Base-by-base conservation (phyloP, 2,329 filamentous ascomycete species). In the Diplodia intermedia region DNA sequence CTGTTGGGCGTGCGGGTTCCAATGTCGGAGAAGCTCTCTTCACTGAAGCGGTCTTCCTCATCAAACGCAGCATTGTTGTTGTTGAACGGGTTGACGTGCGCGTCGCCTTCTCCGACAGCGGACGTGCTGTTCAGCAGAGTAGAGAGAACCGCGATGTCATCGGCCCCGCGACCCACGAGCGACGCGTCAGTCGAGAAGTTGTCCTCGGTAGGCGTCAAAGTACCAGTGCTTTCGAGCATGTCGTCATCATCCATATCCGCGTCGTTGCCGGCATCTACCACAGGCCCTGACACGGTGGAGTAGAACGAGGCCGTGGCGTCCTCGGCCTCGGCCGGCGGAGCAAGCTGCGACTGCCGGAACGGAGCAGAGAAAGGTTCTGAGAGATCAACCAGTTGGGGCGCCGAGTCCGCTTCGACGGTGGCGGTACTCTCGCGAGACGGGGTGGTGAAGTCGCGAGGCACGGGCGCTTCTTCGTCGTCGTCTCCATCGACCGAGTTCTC, bases 191-290 rank as follows among this genome's bases (percentile, higher is more conserved):
- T 70, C 7, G 75, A 78, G 20, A 75, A 75, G 36, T 73, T 74
- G 29, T 79, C 78, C 20, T 78, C 79, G 65, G 76, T 78, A 0
- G 78, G 78, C 3, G 79, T 80, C 9, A 79, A 69, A 2, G 77
- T 79, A 36, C 78, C 78, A 20, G 78, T 75, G 38, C 67, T 56
- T 52, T 68, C 66, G 49, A 72, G 69, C 26, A 77, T 75, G n/a
- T 68, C 57, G 43, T 75, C 73, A 38, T 76, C 71, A 49, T 73
- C 71, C 57, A 71, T 60, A 23, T 69, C 65, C 43, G 65, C 60
- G 69, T 71, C 66, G 40, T 68, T 57, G 65, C 73, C 67, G 15
- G 66, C 52, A 26, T 69, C 70, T 23, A 61, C 66, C 9, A 60
- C 66, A 2, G 54, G 57, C 2, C 49, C 60, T 3, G 72, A 72